A percentile compares a stretch with the other conserved stretches of the same genome.
phyloP scores from a whole-genome alignment of 2,329 filamentous ascomycete species.

The Lithohypha guttulata region DNA sequence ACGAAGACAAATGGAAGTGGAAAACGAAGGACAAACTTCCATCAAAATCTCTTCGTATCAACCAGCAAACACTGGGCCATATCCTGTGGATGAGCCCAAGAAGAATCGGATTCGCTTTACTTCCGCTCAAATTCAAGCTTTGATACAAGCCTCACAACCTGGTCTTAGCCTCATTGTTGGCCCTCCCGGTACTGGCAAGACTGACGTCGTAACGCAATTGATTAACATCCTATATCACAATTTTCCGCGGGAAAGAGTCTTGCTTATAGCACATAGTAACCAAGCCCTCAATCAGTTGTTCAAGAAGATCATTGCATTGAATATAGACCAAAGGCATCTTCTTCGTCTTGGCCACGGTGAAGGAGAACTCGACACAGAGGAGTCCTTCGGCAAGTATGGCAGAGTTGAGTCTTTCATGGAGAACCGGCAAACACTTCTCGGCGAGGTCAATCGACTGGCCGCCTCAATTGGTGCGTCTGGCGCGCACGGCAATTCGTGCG shows the following conservation, averaged over 20 bases:
- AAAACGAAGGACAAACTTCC: slow-evolving; percentile 37
- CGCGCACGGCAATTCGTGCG: slow-evolving; percentile 90
- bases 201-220: slow-evolving; percentile 96
- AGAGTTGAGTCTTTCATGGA: slow-evolving; percentile 92
- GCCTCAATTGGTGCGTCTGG: slow-evolving; percentile 76
- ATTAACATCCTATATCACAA: slow-evolving; percentile 99
- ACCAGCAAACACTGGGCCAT: slow-evolving; percentile 78
- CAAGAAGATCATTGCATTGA: slow-evolving; percentile 90
- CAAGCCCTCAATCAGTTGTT: slow-evolving; percentile 96
- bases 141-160: slow-evolving; percentile 86
- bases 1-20: slow-evolving; percentile 60
- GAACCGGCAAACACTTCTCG: slow-evolving; percentile 65
- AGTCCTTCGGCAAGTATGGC: slow-evolving; percentile 85
- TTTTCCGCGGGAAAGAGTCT: slow-evolving; percentile 81
- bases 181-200: slow-evolving; percentile 93
- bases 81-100: slow-evolving; percentile 72
- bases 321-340: slow-evolving; percentile 91
- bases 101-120: slow-evolving; percentile 81
- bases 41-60: slow-evolving; percentile 83
- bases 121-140: slow-evolving; percentile 79
- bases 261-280: slow-evolving; percentile 93
- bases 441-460: slow-evolving; percentile 77
- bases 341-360: slow-evolving; percentile 89
- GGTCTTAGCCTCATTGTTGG: slow-evolving; percentile 90
- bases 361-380: slow-evolving; percentile 78